These are phyloP conservation scores for Scleroderma bovista DNA, from an alignment of 768 basidiomycete species.

Conservation along the genomic window DNA sequence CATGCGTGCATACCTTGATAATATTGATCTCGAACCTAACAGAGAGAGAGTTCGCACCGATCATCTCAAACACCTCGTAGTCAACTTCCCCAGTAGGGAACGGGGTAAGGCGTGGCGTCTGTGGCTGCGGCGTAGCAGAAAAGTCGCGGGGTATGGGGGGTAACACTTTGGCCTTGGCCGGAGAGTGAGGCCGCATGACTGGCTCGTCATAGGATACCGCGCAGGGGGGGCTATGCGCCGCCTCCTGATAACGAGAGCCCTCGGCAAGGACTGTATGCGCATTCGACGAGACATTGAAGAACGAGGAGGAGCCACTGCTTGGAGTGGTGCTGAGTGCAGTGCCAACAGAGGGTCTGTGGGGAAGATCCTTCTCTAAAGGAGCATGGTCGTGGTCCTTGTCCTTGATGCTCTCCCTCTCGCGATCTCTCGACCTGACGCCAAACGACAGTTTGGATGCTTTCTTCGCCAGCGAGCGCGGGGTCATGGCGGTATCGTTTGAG, in stretches of 20 bases:
- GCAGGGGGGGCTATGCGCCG: constrained; percentile 4
- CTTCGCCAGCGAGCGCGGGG: constrained; percentile 55
- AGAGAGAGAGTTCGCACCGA: constrained; percentile 72
- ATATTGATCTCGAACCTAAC: constrained; percentile 97
- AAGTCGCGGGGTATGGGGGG: constrained; percentile 80
- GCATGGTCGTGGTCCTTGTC: constrained; percentile 38
- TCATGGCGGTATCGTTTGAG: constrained; percentile 46
- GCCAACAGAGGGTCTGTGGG: constrained; percentile 37
- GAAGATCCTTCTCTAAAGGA: constrained; percentile 42
- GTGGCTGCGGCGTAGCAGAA: constrained; percentile 26
- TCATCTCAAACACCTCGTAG: constrained; percentile 62
- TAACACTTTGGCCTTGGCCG: constrained; percentile 58
- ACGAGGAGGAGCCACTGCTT: constrained; percentile 76
- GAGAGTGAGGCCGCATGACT: constrained; percentile 40
- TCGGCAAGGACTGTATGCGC: constrained; percentile 39
- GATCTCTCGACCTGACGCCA: constrained; percentile 52
- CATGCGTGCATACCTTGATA: constrained; percentile 68
- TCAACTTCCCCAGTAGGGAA: constrained; percentile 65
- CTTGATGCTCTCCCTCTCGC: constrained; percentile 39
- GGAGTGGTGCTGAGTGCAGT: constrained; percentile 57
- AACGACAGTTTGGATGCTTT: constrained; percentile 80
- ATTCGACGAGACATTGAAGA: constrained; percentile 73
- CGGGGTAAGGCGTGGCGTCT: constrained; percentile 43
- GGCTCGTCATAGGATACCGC: constrained; percentile 27
- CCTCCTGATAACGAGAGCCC: constrained; percentile 23